Percentiles rank a stretch among this genome's conserved stretches.
Evolutionary conservation across 345 rosid species (phyloP).

Genomic region (Eucalyptus cloeziana): DNA sequence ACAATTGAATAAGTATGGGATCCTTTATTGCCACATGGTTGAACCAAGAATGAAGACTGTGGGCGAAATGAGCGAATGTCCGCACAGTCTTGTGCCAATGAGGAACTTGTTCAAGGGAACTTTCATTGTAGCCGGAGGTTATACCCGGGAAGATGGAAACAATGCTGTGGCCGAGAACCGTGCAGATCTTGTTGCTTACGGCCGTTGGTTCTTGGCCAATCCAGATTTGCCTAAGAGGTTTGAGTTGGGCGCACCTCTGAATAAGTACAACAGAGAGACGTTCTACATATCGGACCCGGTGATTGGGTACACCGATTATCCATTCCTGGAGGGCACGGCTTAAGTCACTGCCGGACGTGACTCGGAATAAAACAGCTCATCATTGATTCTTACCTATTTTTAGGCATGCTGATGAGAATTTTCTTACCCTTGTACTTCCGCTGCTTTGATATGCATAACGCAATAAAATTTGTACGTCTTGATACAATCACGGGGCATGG

Average conservation of each 20-base stretch:
- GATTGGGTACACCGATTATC: conserved; percentile 64
- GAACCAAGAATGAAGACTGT: conserved; percentile 44
- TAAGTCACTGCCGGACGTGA: background rate
- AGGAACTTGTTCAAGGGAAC: conserved; percentile 59
- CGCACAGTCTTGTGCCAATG: conserved; percentile 36
- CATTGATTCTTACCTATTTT: background rate
- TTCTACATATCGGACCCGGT: conserved; percentile 39
- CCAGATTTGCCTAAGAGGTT: conserved; percentile 70
- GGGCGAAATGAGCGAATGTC: conserved; percentile 6
- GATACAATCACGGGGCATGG: background rate
- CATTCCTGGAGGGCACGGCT: conserved; percentile 27
- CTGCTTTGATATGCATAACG: background rate
- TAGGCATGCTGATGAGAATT: background rate
- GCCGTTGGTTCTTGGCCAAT: conserved; percentile 51
- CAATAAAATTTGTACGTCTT: background rate
- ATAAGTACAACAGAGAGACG: conserved; percentile 33
- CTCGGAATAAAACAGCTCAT: background rate
- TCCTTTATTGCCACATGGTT: conserved; percentile 61
- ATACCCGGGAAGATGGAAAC: conserved; percentile 35
- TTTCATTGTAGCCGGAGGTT: conserved; percentile 57
- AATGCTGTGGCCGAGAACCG: conserved; percentile 24
- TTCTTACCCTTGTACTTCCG: background rate
- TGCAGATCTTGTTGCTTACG: conserved; percentile 50
- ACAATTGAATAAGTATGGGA: conserved; percentile 38
- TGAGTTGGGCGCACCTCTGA: conserved; percentile 39